Conservation (phyloP, 768 basidiomycete species). For the Pleurotus sapidus region DNA sequence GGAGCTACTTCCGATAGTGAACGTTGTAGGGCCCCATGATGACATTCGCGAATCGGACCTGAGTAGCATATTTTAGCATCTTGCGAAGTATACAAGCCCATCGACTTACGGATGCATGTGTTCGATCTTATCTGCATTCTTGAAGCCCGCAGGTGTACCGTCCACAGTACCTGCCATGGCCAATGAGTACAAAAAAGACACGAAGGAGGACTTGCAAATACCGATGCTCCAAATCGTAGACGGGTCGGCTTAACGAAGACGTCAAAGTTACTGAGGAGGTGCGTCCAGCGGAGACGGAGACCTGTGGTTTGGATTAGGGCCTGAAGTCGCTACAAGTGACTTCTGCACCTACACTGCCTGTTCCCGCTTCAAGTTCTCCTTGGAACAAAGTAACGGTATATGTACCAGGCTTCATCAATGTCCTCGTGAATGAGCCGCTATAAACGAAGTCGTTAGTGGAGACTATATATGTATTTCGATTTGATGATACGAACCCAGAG, state of each 20-base stretch:
- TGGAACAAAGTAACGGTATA: slow-evolving; percentile 44
- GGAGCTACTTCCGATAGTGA: slow-evolving; percentile 38
- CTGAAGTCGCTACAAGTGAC: background rate
- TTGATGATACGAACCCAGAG: slow-evolving; percentile 25
- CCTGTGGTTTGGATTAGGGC: background rate
- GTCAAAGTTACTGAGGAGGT: slow-evolving; percentile 31
- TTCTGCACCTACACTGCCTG: slow-evolving; percentile 28
- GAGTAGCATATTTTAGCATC: background rate
- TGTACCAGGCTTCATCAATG: slow-evolving; percentile 46
- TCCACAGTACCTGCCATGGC: slow-evolving; percentile 34
- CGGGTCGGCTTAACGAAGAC: slow-evolving; percentile 31
- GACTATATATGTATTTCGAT: background rate
- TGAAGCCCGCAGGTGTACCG: slow-evolving; percentile 43
- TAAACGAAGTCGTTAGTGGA: background rate
- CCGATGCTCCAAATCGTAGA: slow-evolving; percentile 43
- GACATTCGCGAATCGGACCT: slow-evolving; percentile 45
- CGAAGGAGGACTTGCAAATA: slow-evolving; percentile 5
- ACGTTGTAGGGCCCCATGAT: slow-evolving; percentile 44
- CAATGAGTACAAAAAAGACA: background rate
- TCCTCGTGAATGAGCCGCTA: slow-evolving; percentile 40
- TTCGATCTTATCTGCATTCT: slow-evolving; percentile 48
- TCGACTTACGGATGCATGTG: slow-evolving; percentile 43
- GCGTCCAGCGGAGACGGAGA: slow-evolving; percentile 34
- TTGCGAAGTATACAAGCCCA: background rate
- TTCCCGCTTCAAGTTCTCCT: slow-evolving; percentile 43